phyloP scores from a whole-genome alignment of 2,329 filamentous ascomycete genomes.

The Cladobotryum protrusum region DNA sequence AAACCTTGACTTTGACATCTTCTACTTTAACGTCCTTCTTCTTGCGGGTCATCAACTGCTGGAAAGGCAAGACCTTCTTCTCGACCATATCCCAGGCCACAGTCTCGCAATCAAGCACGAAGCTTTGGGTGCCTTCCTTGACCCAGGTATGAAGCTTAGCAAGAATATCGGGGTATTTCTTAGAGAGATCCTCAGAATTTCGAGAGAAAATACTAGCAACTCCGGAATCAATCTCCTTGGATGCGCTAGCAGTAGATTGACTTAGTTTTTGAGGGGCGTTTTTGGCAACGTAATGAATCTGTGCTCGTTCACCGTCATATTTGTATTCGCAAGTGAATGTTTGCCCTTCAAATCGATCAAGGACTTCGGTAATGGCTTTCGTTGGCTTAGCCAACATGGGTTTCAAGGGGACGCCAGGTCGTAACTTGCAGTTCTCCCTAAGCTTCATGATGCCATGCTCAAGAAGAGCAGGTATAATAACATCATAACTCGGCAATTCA shows the following conservation, averaged over 20 bases:
- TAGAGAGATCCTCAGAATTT: constrained; percentile 94
- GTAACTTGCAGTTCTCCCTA: constrained; percentile 79
- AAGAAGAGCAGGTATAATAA: constrained; percentile 85
- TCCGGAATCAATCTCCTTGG: constrained; percentile 62
- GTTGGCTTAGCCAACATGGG: constrained; percentile 98
- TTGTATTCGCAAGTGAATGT: constrained; percentile 99
- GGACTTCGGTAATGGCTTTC: constrained; percentile 94
- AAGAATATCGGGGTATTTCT: constrained; percentile 95
- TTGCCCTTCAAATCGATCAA: constrained; percentile 92
- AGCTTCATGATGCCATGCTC: constrained; percentile 80
- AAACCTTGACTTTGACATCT: constrained; percentile 94
- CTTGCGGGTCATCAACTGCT: constrained; percentile 97
- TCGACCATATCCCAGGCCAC: constrained; percentile 93
- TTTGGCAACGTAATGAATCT: constrained; percentile 93
- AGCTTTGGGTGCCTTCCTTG: constrained; percentile 82
- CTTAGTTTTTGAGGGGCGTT: constrained; percentile 65
- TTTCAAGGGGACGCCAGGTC: constrained; percentile 89
- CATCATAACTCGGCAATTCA: constrained; percentile 90
- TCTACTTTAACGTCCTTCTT: constrained; percentile 94
- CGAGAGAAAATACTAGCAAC: constrained; percentile 92
- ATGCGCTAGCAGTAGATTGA: constrained; percentile 51
- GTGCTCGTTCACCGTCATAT: constrained; percentile 96
- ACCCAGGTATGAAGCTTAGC: constrained; percentile 85
- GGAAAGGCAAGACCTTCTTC: constrained; percentile 95
- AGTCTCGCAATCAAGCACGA: constrained; percentile 97